Base-by-base conservation (phyloP, 257 asterid genomes). In the Nicotiana undulata region DNA sequence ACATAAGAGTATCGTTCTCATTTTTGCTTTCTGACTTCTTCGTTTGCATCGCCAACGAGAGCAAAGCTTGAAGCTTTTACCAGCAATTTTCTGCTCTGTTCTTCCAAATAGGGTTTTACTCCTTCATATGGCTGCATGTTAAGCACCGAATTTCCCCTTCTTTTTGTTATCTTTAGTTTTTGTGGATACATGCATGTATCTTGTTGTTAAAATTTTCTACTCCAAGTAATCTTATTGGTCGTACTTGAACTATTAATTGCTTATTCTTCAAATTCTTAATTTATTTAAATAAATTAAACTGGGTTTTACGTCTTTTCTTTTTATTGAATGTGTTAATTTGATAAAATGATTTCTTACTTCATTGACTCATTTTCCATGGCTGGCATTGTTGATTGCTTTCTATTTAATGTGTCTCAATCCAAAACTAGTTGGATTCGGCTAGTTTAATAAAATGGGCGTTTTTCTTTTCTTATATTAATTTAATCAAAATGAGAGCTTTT, bases 81-180 rank as follows among this genome's bases (percentile, higher is more conserved):
- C 49, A 40, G 49, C 49, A 40, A 37, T 68, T 5, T 29, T 67
- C n/a, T 7, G 10, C n/a, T 40, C 18, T 11, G 77, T 12, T 12
- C 16, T 44, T 22, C 32, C 56, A 22, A 7, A 7, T 74, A 49
- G 34, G 59, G 40, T 1, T 44, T 56, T 20, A 0, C 11, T 61
- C 79, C 61, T 74, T 7, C 16, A 24, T 15, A 74, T 74, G 79
- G 79, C 79, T 49, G 44, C 79, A 74, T 74, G 79, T 74, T 63
- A 74, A 74, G 79, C 49, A 74, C 44, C 34, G 13, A 20, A 70
- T 22, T 22, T 1, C 77, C 56, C 22, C 1, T 46, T 72, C 9
- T 46, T 8, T 72, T 4, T 49, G 8, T 1, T 72, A 55, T 46
- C 6, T 3, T 0, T 51, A 3, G 56, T 68, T 5, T 22, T 70